A percentile compares a stretch with the other conserved stretches of the same genome.
These are phyloP conservation scores for Penicillium sp. DNA, from an alignment of 2,329 filamentous ascomycete genomes.

Conservation along the genomic window DNA sequence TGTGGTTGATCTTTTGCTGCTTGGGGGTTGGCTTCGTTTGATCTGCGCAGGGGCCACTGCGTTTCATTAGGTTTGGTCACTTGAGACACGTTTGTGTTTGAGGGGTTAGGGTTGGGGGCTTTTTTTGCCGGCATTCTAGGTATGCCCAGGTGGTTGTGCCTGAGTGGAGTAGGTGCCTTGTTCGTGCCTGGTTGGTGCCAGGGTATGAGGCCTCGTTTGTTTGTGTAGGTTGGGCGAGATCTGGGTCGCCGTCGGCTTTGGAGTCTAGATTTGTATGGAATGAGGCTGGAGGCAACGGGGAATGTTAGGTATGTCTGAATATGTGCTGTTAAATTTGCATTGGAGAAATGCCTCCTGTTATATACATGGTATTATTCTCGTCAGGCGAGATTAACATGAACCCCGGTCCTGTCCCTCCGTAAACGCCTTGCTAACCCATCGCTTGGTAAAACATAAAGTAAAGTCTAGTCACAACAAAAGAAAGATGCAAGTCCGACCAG, in stretches of 20 bases:
- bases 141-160: background rate
- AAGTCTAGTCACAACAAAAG: background rate
- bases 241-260: background rate
- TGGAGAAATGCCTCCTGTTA: background rate
- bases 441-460: background rate
- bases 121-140: background rate
- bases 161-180: background rate
- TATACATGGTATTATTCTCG: background rate
- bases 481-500: constrained; percentile 2
- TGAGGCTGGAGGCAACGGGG: background rate
- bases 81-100: background rate
- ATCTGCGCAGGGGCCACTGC: constrained; percentile 5
- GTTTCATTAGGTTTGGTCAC: background rate
- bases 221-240: background rate
- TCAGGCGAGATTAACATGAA: background rate
- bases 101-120: background rate
- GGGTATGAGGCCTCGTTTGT: too few relatives aligned
- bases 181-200: background rate
- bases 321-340: background rate
- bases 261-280: background rate
- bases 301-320: background rate
- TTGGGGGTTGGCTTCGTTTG: background rate
- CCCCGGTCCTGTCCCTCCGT: background rate
- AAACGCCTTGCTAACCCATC: constrained; percentile 8
- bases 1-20: background rate